Conservation (phyloP, 345 rosid species). For the Lumnitzera littorea region DNA sequence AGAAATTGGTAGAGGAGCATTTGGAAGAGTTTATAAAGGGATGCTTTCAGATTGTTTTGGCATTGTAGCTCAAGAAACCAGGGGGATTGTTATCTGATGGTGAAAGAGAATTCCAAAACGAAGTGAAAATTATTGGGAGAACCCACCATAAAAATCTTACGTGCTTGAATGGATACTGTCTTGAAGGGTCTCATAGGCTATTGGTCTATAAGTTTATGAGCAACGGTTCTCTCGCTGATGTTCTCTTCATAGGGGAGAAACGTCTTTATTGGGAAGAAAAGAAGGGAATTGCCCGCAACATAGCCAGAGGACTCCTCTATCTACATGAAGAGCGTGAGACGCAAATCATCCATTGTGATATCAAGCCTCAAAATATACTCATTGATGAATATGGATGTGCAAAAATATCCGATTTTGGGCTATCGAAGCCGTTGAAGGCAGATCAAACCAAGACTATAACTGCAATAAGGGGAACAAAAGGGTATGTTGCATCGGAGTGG, state of each 20-base stretch:
- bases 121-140: conserved; percentile 12
- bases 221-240: conserved; percentile 14
- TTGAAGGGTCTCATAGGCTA: conserved; percentile 9
- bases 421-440: conserved; percentile 16
- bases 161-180: conserved; percentile 11
- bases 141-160: conserved; percentile 16
- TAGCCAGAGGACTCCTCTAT: conserved; percentile 12
- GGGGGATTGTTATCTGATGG: conserved; percentile 2
- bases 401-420: conserved; percentile 16
- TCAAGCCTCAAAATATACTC: conserved; percentile 15
- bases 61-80: not conserved
- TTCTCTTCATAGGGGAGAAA: conserved; percentile 9
- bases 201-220: conserved; percentile 16
- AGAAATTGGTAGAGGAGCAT: conserved; percentile 19
- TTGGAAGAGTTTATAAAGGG: not conserved
- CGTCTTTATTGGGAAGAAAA: conserved; percentile 5
- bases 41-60: not conserved
- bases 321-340: conserved; percentile 14
- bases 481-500: conserved; percentile 18
- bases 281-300: conserved; percentile 8
- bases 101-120: conserved; percentile 14
- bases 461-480: conserved; percentile 12
- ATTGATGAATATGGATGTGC: conserved; percentile 12
- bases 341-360: conserved; percentile 17
- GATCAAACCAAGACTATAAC: conserved; percentile 15